Base-by-base conservation (phyloP, 2,329 filamentous ascomycete species). In the Drechslerella coelobrocha region DNA sequence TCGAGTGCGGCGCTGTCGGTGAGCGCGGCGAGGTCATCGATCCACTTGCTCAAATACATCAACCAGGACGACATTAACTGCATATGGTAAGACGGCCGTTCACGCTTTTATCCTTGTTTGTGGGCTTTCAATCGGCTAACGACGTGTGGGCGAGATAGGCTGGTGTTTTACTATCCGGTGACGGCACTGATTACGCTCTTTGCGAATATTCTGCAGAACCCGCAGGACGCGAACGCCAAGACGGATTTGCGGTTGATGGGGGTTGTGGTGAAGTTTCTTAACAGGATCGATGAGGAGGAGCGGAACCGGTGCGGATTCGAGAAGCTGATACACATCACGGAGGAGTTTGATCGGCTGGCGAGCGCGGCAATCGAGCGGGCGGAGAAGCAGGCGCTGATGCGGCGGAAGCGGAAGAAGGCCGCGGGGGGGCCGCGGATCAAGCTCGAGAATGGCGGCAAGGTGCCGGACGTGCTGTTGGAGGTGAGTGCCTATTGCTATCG, bases 331-430 rank as follows among this genome's bases (percentile, higher is more conserved):
- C 85, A 97, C 17, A 89, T 88, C 23, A 89, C 97, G 78, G 86
- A 90, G n/a, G 94, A 99, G 77, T 99, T 99, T 75, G 92, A 96
- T 78, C 87, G 94, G 66, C 97, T 99, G 73, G 92, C 92, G 34
- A 91, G 89, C 77, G 87, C 92, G 2, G 91, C 96, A 7, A 87
- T 97, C 48, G 93, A 97, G 68, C 96, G 92, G 78, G 86, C 91
- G 0, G 93, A 97, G 77, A 91, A 89, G 76, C 93, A 97, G 55
- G 86, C 89, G 34, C 84, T 88, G 24, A 88, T 86, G 3, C 86
- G 90, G 68, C 86, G 91, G 63, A 97, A 97, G 82, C 86, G 93
- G 71, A 97, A 96, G 83, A 87, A 71, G 66, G 17, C 39, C 21
- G 39, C 34, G 6, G 65, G 65, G 12, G 23, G 21, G 12, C 52